phyloP scores from a whole-genome alignment of 2,329 filamentous ascomycete genomes.

The Colletotrichum neosansevieriae region DNA sequence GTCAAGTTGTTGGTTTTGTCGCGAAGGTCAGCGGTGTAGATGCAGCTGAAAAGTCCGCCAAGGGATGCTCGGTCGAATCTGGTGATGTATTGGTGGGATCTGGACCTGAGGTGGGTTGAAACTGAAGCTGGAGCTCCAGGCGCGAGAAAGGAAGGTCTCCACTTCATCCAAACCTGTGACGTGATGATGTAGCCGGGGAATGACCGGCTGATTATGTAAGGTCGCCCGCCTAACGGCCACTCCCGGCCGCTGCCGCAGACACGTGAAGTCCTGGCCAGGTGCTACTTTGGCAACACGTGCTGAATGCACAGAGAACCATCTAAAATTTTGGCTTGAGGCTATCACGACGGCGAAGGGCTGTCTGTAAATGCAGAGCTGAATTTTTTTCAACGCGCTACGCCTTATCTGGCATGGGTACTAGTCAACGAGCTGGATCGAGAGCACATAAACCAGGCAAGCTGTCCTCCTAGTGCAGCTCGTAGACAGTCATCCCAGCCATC shows the following conservation, averaged over 20 bases:
- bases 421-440: not conserved
- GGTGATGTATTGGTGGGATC: slow-evolving; percentile 20
- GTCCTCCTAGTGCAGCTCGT: not conserved
- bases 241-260: slow-evolving; percentile 3
- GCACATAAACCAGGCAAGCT: slow-evolving; percentile 3
- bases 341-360: not conserved
- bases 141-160: slow-evolving; percentile 24
- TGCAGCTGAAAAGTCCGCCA: slow-evolving; percentile 2
- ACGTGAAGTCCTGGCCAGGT: not conserved
- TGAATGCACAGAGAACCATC: too few species aligned
- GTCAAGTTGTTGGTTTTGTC: not conserved
- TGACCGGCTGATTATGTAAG: not conserved
- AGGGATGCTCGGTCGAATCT: not conserved
- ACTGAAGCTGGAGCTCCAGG: slow-evolving; percentile 22
- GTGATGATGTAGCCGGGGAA: slow-evolving; percentile 35
- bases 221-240: not conserved
- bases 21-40: not conserved
- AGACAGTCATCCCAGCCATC: not conserved
- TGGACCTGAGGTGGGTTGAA: slow-evolving; percentile 9
- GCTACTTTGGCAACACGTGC: too few species aligned
- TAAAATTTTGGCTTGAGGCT: not conserved
- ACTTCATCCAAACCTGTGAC: slow-evolving; percentile 39
- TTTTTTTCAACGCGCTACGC: not conserved
- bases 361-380: not conserved
- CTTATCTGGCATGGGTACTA: not conserved